Evolutionary conservation across 768 basidiomycete species (phyloP), one percentile per base, ranked within the genome.

Genomic region (Leucosporidium creatinivorum): DNA sequence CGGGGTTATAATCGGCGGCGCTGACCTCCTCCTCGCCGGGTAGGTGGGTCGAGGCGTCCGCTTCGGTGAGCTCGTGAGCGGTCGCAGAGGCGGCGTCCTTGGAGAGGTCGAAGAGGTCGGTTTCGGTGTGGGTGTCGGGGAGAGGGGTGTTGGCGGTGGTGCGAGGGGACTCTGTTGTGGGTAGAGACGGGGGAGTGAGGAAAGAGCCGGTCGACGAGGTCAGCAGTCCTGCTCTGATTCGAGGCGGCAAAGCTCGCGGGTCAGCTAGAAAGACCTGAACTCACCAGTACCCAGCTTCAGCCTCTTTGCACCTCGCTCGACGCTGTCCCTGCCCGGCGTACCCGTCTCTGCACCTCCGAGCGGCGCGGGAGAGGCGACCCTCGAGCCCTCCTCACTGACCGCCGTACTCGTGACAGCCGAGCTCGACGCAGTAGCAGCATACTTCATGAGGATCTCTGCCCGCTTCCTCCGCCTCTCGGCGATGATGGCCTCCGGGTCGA

Each of bases 1-100:
- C 85, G 44, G 88, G 86, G 76, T 97, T 89, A 78, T 96, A 96
- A 79, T 97, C 93, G 55, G 92, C 93, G 26, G 93, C 93, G 36
- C 86, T 89, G 54, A 96, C 82, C 75, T 91, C 89, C 72, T 88
- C 86, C 44, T 77, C 81, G 21, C 79, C 80, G 25, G 39, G 26
- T 15, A 21, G 36, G n/a, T 18, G 28, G 21, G 12, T 25, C 19
- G 26, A 30, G 19, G 23, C 9, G 63, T 82, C 81, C 12, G 80
- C 81, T 47, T 83, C 80, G n/a, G 8, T 8, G 25, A 18, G 7
- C 25, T 55, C 2, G 28, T 31, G 47, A 10, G 58, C 36, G 19
- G 44, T 25, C 21, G n/a, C 51, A 2, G 57, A 26, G 30, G n/a
- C 39, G 12, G 47, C 63, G 63, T 64, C 59, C 23, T 65, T 62